Evolutionary conservation across 2,329 filamentous ascomycete species (phyloP).

Genomic region (Scleromitrula shiraiana): DNA sequence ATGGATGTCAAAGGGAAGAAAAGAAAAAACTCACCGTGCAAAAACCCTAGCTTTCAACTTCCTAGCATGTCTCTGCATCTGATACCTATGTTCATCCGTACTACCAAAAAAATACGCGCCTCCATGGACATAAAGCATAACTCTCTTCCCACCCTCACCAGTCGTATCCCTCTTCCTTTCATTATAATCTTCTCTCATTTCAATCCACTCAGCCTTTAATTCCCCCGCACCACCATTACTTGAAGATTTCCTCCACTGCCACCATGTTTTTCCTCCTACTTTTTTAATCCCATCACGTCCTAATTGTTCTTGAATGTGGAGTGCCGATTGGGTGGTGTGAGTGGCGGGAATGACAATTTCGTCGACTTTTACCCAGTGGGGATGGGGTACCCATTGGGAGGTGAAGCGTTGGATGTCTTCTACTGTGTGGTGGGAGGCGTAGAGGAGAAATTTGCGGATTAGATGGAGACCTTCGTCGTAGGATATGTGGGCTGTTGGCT

Average conservation of each 20-base stretch:
- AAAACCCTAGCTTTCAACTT: constrained; percentile 33
- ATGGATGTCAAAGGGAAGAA: no score
- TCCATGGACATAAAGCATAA: constrained; percentile 92
- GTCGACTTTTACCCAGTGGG: constrained; percentile 78
- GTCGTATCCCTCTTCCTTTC: constrained; percentile 61
- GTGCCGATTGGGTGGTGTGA: constrained; percentile 59
- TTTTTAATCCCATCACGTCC: constrained; percentile 67
- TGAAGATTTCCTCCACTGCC: constrained; percentile 77
- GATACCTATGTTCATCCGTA: constrained; percentile 94
- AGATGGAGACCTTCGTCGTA: constrained; percentile 90
- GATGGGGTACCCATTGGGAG: constrained; percentile 81
- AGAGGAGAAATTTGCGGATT: constrained; percentile 76
- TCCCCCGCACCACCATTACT: no score
- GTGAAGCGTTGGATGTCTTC: constrained; percentile 93
- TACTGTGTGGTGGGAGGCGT: constrained; percentile 81
- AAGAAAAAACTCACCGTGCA: neutral
- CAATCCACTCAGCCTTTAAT: constrained; percentile 86
- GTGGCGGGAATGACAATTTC: constrained; percentile 55
- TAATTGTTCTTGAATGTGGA: constrained; percentile 63
- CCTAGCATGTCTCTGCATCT: constrained; percentile 90
- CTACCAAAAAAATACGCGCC: constrained; percentile 95
- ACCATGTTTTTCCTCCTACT: constrained; percentile 79
- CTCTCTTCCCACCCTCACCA: constrained; percentile 54
- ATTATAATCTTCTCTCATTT: constrained; percentile 79
- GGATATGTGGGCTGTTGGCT: constrained; percentile 82